Base-by-base conservation (phyloP, 2,329 filamentous ascomycete species). In the Xylaria polymorpha region DNA sequence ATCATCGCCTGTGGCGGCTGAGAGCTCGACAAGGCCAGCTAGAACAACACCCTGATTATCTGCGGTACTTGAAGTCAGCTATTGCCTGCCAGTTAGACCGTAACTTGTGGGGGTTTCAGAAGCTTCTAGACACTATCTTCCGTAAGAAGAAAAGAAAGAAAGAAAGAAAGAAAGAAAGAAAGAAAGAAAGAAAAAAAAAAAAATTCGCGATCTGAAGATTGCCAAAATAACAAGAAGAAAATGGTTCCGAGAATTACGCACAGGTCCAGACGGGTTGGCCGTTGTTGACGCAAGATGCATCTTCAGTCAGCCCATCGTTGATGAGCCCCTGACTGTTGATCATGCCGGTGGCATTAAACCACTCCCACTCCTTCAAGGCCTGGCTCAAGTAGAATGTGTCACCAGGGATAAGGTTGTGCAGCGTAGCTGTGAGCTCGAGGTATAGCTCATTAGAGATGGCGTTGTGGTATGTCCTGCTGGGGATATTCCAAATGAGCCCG, bases 21-120 rank as follows among this genome's bases (percentile, higher is more conserved):
- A 80, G 20, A 89, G 80, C 71, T 90, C 87, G 1, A 85, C 84
- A 0, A 91, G 82, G 0, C 84, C 88, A 14, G 86, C 82, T 7
- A 91, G 83, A 25, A 90, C 82, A 0, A 90, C 86, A 9, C 89
- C 89, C 76, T 91, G 88, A 72, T 79, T 80, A 74, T 86, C 85
- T 43, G 83, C 14, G 41, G 14, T 6, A n/a, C 41, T n/a, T 12
- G 41, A 18, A 15, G 41, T 44, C 14, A 44, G 41, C 18, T 18
- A 44, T 44, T 12, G 41, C 18, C 14, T 12, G 41, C 18, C 14
- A 44, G 14, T 44, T 44, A 12, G n/a, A 44, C 2, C 35, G 35
- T 37, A 6, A 12, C 35, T 9, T n/a, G 1, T 12, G 41, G 14
- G n/a, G 41, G n/a, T 44, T 6, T 44, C 41, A n/a, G n/a, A 44